Percentiles rank a stretch among this genome's conserved stretches.
These are phyloP conservation scores for Puccinia hordei DNA, from an alignment of 1,284 basidiomycete genomes.

Conservation along the genomic window DNA sequence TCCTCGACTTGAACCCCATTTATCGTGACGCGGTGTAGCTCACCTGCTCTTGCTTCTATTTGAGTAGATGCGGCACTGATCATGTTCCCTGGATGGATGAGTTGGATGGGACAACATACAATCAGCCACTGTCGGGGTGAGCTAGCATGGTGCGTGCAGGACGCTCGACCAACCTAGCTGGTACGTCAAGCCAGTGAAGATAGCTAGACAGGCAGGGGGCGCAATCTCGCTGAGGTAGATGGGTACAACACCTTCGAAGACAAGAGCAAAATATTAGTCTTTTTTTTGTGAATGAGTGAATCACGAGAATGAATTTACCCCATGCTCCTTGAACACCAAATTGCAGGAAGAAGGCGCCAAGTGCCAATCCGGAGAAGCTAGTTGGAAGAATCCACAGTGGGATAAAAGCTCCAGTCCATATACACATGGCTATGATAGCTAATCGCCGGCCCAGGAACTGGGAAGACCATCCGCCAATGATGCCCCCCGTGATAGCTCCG, in stretches of 20 bases:
- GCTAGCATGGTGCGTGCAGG: constrained; percentile 9
- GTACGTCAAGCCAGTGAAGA: constrained; percentile 88
- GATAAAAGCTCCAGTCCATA: constrained; percentile 63
- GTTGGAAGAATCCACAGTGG: constrained; percentile 61
- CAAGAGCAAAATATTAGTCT: neutral
- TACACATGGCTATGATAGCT: constrained; percentile 71
- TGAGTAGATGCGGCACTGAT: constrained; percentile 82
- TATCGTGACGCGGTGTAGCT: constrained; percentile 63
- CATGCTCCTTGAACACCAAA: constrained; percentile 60
- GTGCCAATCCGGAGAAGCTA: constrained; percentile 59
- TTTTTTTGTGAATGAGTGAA: neutral
- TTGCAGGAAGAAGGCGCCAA: constrained; percentile 69
- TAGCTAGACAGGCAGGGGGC: constrained; percentile 87
- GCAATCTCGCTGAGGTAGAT: constrained; percentile 87
- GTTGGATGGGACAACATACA: constrained; percentile 1
- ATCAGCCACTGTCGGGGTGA: constrained; percentile 45
- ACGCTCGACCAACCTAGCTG: constrained; percentile 73
- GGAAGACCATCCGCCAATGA: constrained; percentile 73
- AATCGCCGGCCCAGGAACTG: constrained; percentile 86
- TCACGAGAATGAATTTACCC: too few relatives aligned
- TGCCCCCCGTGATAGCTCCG: constrained; percentile 66
- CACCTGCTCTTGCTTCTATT: constrained; percentile 77
- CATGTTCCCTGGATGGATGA: constrained; percentile 65
- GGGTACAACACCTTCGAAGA: constrained; percentile 66
- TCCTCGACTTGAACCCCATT: constrained; percentile 65